Base-by-base conservation (phyloP, 2,329 filamentous ascomycete genomes). In the Curvularia hawaiiensis region DNA sequence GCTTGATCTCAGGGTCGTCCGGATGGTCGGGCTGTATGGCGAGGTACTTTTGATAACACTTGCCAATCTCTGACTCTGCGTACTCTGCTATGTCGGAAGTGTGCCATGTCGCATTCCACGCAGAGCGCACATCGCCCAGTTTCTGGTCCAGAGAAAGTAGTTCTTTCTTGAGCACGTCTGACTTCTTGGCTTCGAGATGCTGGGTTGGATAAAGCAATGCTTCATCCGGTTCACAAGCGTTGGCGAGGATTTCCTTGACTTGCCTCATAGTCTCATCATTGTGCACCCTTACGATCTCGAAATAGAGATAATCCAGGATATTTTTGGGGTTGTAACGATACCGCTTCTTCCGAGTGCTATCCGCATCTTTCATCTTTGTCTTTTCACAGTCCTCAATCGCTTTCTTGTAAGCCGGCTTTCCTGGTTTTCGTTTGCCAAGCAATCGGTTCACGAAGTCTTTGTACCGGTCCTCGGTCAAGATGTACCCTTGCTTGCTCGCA, bases 291-390 rank as follows among this genome's bases (percentile, higher is more conserved):
- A 85, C 82, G 2, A 87, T 77, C 0, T 72, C 60, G 18, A 86
- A 88, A 60, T 84, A 87, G 8, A 91, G 76, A 38, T 82, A 79
- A 66, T 92, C 89, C 5, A 89, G 79, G 3, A 90, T 84, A 54
- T 90, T 84, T 1, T 67, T 47, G 1, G 30, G 14, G 1, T 74
- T 71, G 30, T 61, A 35, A 11, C 33, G 56, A 31, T 64, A 71
- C 0, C 71, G 63, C 18, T 71, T 55, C 10, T 61, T 61, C 63
- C 63, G 53, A 7, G 33, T n/a, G 18, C 53, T 62, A 47, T 67
- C 57, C 50, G 60, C 40, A 39, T 66, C 62, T 10, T 54, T 58
- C 22, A 54, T 54, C 10, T 65, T 68, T 1, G 35, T 48, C 1
- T 61, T 58, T 24, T 60, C 54, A 18, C 63, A 67, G 0, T 59